Percentiles rank a stretch among this genome's conserved stretches.
phyloP scores from a whole-genome alignment of 1,139 yeast genomes.

The Candida tropicalis region DNA sequence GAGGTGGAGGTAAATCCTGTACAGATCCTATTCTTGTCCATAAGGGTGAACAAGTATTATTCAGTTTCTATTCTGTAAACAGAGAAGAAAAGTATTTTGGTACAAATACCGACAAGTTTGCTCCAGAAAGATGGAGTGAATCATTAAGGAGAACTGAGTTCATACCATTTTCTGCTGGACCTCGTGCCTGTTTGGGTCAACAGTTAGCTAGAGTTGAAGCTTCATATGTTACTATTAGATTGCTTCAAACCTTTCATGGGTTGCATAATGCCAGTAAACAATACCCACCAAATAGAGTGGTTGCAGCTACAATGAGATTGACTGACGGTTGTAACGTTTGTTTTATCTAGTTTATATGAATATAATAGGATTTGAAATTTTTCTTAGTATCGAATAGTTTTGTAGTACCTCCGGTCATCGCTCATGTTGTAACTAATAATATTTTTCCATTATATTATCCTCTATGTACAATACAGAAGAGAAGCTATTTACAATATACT shows the following conservation, averaged over 20 bases:
- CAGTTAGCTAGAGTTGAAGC: slow-evolving; percentile 43
- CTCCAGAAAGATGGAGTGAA: slow-evolving; percentile 52
- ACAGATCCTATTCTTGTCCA: slow-evolving; percentile 42
- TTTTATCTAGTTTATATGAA: background rate
- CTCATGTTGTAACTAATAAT: no score
- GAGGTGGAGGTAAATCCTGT: slow-evolving; percentile 53
- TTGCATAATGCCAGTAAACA: slow-evolving; percentile 13
- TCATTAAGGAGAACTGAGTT: slow-evolving; percentile 33
- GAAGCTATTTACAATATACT: no score
- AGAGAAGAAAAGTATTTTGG: slow-evolving; percentile 48
- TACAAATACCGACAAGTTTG: slow-evolving; percentile 43
- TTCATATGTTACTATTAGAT: slow-evolving; percentile 32
- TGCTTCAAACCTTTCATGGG: slow-evolving; percentile 27
- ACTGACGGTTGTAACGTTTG: slow-evolving; percentile 20
- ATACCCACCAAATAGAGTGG: slow-evolving; percentile 24
- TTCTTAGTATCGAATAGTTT: no score
- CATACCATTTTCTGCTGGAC: slow-evolving; percentile 39
- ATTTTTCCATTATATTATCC: no score
- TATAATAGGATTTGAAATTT: no score
- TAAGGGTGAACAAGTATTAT: slow-evolving; percentile 46
- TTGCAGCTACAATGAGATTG: slow-evolving; percentile 25
- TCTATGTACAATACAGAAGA: no score
- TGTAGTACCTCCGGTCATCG: no score
- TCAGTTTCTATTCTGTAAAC: slow-evolving; percentile 47
- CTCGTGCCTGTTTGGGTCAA: slow-evolving; percentile 39